Base-by-base conservation (phyloP, 2,329 filamentous ascomycete species). In the Fusarium chaquense region DNA sequence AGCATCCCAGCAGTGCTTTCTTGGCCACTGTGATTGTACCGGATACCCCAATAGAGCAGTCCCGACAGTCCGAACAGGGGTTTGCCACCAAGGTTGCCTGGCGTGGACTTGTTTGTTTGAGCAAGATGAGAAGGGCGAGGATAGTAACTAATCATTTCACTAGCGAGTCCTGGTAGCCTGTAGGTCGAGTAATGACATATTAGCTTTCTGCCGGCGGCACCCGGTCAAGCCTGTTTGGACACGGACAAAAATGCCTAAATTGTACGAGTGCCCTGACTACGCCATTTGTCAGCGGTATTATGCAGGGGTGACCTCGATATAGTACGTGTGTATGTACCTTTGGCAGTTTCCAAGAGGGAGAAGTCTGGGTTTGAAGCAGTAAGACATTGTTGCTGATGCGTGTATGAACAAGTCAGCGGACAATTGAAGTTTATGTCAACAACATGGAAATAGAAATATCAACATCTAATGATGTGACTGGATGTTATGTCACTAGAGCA, bases 21-120 rank as follows among this genome's bases (percentile, higher is more conserved):
- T 69, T 58, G 67, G 65, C 63, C 61, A 71, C 59, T 36, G 41
- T 49, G 64, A 59, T 64, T 56, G 32, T 41, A 59, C 53, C 73
- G 73, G 73, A 62, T 73, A 67, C 60, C 73, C 73, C 30, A 70
- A 75, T 72, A 62, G 69, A 74, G 73, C 54, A 75, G 62, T 74
- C 59, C 73, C 73, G 73, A 72, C 58, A 11, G 20, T 54, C 43
- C 45, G 56, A 51, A 62, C 70, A 75, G 65, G 73, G 73, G 57
- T 74, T 69, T 57, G 35, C 65, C 45, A 74, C 58, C 68, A 68
- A 71, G 62, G 65, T 61, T 70, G 53, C 54, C 55, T 66, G 52
- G 68, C 49, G 61, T 58, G 59, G 64, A 70, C 63, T 58, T 61
- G 68, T 65, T 62, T 72, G 41, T 65, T 62, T 72, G 41, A 44